Conservation (phyloP, 805 yeast genomes). For the Candida yuanshanica region DNA sequence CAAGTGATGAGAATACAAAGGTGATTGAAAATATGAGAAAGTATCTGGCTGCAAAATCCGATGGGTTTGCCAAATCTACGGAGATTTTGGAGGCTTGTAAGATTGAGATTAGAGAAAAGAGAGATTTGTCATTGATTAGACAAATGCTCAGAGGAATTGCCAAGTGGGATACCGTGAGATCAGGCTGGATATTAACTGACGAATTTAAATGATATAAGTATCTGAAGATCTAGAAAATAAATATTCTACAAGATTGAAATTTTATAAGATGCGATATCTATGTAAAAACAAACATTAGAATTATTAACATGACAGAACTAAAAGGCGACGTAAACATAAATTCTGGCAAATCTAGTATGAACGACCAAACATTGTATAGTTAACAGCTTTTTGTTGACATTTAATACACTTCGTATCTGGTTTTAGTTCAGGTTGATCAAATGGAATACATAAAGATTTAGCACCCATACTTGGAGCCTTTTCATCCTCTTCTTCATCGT, state of each 20-base stretch:
- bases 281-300: constrained; percentile 3
- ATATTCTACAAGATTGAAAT: neutral
- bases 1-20: constrained; percentile 13
- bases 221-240: no score
- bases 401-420: constrained; percentile 80
- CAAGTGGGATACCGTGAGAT: constrained; percentile 50
- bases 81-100: constrained; percentile 37
- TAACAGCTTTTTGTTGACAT: constrained; percentile 71
- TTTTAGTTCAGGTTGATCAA: constrained; percentile 80
- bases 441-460: constrained; percentile 94
- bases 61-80: constrained; percentile 41
- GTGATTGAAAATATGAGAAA: constrained; percentile 33
- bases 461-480: constrained; percentile 99
- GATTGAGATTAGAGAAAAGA: constrained; percentile 38
- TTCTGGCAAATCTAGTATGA: constrained; percentile 59
- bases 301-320: neutral
- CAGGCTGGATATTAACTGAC: constrained; percentile 62
- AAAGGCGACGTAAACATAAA: neutral
- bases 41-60: constrained; percentile 32
- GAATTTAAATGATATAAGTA: constrained; percentile 47
- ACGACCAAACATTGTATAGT: constrained; percentile 95
- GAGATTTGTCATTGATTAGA: constrained; percentile 55
- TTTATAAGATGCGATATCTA: neutral
- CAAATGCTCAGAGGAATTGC: constrained; percentile 67
- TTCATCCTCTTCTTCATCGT: constrained; percentile 88